Evolutionary conservation across 805 yeast species (phyloP), one percentile per base, ranked within the genome.

Genomic region (Naumovozyma dairenensis): DNA sequence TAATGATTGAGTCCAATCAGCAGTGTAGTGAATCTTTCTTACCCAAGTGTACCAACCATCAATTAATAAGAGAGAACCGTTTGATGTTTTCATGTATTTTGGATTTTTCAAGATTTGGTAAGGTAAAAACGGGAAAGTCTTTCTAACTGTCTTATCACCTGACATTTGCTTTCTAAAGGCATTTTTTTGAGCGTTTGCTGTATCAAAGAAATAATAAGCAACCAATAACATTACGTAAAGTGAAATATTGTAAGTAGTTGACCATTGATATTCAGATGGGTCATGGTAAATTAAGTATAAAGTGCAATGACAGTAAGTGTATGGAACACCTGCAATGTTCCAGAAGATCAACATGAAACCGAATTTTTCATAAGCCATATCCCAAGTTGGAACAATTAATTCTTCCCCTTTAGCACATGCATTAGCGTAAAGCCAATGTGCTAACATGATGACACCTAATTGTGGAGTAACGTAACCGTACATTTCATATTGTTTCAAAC

Each of bases 241-340:
- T 24, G 69, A 53, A 14, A 63, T 51, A 59, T 75, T 75, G 68
- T 80, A 84, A 6, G 45, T 38, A 26, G 70, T 59, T 5, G 89
- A 71, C 82, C 89, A 76, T 29, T 69, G 59, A 63, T 92, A 92
- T 56, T 83, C 94, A 14, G 63, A 47, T 29, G 97, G 97, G 37
- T 83, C 71, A 60, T 84, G 95, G 64, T 77, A 76, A 46, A 77
- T 77, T 50, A 92, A 63, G 66, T 64, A 92, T 50, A 92, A 67
- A 8, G 95, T 83, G 59, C 93, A 80, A 55, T 86, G 96, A 62
- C 96, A 85, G 66, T 92, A 92, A 28, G 97, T 89, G 75, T 78
- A 92, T 31, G 98, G 98, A 27, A 92, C 98, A 51, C 98, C 98
- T 21, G 96, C 96, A 58, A 92, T 85, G 66, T 92, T 92, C 98